Evolutionary conservation across 495 filamentous ascomycete genomes (phyloP), one percentile per base, ranked within the genome.

Genomic region (Penicillium maclennaniae): DNA sequence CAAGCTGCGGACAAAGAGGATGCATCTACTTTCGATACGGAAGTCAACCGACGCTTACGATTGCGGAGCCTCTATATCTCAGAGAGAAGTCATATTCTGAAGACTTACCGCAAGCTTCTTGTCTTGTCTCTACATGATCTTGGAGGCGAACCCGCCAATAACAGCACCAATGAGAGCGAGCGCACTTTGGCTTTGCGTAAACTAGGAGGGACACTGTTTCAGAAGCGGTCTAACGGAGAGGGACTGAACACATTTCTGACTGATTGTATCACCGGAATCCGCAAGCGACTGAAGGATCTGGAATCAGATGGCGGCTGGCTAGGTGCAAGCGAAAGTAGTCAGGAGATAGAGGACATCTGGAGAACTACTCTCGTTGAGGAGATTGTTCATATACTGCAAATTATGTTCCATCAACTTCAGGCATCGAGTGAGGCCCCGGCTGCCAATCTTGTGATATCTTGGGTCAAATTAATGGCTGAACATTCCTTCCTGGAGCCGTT

Each of bases 321-420:
- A 46, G 62, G 66, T 21, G 58, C 69, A 7, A 69, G 79, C 48
- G 73, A 70, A 45, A 68, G 72, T 39, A 74, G 64, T 25, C 75
- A 79, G 14, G 76, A 82, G 38, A 62, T 83, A 21, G 82, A 86
- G 57, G 66, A 79, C 19, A 70, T 79, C 47, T 93, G 87, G 86
- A 68, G 72, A 15, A 80, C 79, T 43, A 82, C 75, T 14, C 72
- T 80, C 20, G 70, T 90, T 34, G 78, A 84, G 27, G 87, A 92
- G 62, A 77, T 85, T 17, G 72, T 86, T 34, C 86, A 91, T 61
- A 78, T 86, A 37, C 72, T 95, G 73, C 82, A 90, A 31, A 70
- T 90, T 10, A 65, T 91, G 39, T 89, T 95, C 52, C 76, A 87
- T 39, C 74, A 86, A 21, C 62, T 92, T 42, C 84, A 88, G 40